Conservation (phyloP, 2,329 filamentous ascomycete species). For the Neopestalotiopsis sp. region DNA sequence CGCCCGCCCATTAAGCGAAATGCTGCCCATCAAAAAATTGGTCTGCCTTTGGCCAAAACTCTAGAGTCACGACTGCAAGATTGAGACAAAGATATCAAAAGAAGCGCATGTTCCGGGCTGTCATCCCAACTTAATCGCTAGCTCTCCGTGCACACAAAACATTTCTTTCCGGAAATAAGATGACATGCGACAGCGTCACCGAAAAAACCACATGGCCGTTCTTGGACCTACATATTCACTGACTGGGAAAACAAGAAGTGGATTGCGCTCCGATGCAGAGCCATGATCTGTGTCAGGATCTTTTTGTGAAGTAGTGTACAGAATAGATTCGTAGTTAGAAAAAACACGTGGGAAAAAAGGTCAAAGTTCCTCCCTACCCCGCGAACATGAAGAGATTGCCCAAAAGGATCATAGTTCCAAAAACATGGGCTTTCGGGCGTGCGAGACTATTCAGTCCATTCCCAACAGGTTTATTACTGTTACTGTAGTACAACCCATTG, state of each 20-base stretch:
- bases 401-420: not conserved
- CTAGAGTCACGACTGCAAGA: no score
- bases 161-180: not conserved
- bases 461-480: not conserved
- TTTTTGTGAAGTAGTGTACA: not conserved
- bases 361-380: not conserved
- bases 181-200: not conserved
- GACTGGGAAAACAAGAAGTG: not conserved
- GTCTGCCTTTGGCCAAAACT: no score
- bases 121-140: not conserved
- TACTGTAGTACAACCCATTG: not conserved
- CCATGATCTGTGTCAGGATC: conserved; percentile 4
- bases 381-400: conserved; percentile 5
- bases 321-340: not conserved
- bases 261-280: not conserved
- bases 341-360: not conserved
- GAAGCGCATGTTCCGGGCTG: not conserved
- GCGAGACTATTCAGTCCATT: conserved; percentile 2
- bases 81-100: not conserved
- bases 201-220: not conserved
- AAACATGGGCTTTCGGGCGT: not conserved
- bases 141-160: not conserved
- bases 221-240: not conserved
- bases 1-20: no score
- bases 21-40: no score